Percentiles rank a stretch among this genome's conserved stretches.
Evolutionary conservation across 148 eudicot species (phyloP).

Genomic region (Talinum fruticosum): DNA sequence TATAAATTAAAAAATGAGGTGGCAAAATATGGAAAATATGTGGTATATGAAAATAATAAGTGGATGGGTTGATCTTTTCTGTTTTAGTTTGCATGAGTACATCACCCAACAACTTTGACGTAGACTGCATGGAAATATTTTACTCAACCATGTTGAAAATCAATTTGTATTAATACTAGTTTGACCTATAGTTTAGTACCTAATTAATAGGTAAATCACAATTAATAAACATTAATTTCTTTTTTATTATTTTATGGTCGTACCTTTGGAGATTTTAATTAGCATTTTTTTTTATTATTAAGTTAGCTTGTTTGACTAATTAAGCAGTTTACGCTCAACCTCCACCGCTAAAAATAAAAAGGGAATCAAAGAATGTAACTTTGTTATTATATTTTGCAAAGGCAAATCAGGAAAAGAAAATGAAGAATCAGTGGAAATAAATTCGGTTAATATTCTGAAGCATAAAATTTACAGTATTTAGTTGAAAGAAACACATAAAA

Average conservation of each 20-base stretch:
- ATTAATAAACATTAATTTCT: no score
- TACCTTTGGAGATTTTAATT: no score
- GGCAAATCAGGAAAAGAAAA: not conserved
- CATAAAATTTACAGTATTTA: no score
- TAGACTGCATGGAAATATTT: slow-evolving; percentile 16
- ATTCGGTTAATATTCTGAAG: not conserved
- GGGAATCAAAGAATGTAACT: not conserved
- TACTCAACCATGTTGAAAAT: slow-evolving; percentile 21
- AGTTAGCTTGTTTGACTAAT: slow-evolving; percentile 27
- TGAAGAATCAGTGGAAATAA: not conserved
- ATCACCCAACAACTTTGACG: slow-evolving; percentile 36
- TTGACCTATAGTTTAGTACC: no score
- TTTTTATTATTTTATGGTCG: no score
- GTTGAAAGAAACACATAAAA: no score
- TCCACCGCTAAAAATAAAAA: not conserved
- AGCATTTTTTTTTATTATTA: no score
- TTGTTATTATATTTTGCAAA: not conserved
- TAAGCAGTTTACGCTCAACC: slow-evolving; percentile 8
- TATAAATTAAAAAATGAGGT: no score
- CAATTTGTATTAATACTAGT: no score
- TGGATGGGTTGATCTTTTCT: not conserved
- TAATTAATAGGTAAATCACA: no score
- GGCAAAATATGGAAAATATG: no score
- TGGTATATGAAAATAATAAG: not conserved
- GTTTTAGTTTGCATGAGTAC: slow-evolving; percentile 30